Evolutionary conservation across 768 basidiomycete genomes (phyloP).

Genomic region (Mycena haematopus): DNA sequence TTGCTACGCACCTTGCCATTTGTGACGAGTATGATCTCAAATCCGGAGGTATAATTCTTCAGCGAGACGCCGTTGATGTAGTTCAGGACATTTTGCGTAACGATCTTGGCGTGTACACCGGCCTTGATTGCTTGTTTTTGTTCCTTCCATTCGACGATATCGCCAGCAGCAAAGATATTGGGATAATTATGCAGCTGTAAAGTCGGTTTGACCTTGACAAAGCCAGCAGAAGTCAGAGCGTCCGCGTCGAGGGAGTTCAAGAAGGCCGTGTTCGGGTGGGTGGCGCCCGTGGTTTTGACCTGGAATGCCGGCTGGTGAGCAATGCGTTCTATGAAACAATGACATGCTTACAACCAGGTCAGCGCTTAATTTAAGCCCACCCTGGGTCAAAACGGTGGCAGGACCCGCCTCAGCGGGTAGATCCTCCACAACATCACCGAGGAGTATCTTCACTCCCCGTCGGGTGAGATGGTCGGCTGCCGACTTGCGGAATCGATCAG

Average conservation of each 20-base stretch:
- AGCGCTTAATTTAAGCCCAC: slow-evolving; percentile 44
- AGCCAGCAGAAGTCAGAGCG: slow-evolving; percentile 46
- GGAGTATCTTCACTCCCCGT: slow-evolving; percentile 43
- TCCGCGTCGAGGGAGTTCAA: slow-evolving; percentile 32
- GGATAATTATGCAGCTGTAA: slow-evolving; percentile 59
- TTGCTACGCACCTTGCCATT: slow-evolving; percentile 56
- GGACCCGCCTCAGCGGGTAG: slow-evolving; percentile 36
- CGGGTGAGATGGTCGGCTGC: slow-evolving; percentile 41
- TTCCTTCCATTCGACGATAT: slow-evolving; percentile 67
- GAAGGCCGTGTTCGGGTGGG: slow-evolving; percentile 44
- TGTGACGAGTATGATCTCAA: slow-evolving; percentile 61
- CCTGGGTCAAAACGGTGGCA: slow-evolving; percentile 43
- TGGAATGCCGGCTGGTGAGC: not conserved
- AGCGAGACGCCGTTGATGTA: slow-evolving; percentile 45
- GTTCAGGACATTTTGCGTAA: slow-evolving; percentile 55
- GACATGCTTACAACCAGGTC: slow-evolving; percentile 50
- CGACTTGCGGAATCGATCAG: slow-evolving; percentile 47
- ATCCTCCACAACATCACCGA: slow-evolving; percentile 47
- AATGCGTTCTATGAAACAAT: not conserved
- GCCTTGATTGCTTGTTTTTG: slow-evolving; percentile 64
- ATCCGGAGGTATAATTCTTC: slow-evolving; percentile 51
- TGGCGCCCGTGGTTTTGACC: slow-evolving; percentile 27
- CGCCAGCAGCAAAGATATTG: slow-evolving; percentile 69
- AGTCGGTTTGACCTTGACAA: slow-evolving; percentile 60
- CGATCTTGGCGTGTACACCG: slow-evolving; percentile 49